phyloP scores from a whole-genome alignment of 129 eudicot species.

The Flaveria brownii region DNA sequence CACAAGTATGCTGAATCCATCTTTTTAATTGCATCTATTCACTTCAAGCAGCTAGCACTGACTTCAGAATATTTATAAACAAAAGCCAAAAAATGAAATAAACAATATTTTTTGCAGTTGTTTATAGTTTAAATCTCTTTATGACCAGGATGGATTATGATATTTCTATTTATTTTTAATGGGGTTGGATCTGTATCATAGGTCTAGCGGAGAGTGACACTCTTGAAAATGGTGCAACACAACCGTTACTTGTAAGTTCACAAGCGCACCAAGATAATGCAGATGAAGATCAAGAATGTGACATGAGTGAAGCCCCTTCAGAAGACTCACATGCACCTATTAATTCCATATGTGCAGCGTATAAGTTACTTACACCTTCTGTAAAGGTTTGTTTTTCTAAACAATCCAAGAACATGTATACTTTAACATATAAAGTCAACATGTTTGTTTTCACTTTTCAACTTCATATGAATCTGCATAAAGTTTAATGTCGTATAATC shows the following conservation, averaged over 20 bases:
- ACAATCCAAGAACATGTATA: not conserved
- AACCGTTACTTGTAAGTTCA: conserved; percentile 61
- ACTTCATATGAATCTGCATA: not conserved
- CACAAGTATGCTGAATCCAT: conserved; percentile 44
- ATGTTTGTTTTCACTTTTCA: not conserved
- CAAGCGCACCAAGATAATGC: conserved; percentile 53
- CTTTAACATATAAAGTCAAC: not conserved
- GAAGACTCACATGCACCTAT: conserved; percentile 73
- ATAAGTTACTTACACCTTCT: conserved; percentile 85
- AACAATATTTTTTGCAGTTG: not conserved
- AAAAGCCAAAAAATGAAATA: not conserved
- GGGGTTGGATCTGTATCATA: conserved; percentile 30
- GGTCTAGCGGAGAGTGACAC: conserved; percentile 50
- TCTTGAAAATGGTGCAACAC: conserved; percentile 75
- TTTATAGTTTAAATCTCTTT: not conserved
- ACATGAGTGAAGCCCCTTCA: conserved; percentile 72
- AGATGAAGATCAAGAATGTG: conserved; percentile 61
- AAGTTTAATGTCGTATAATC: not conserved
- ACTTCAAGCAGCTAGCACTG: too few species aligned
- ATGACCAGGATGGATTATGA: not conserved
- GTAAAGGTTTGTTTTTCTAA: conserved; percentile 61
- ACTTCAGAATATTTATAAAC: not conserved
- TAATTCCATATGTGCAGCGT: conserved; percentile 69
- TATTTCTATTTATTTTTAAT: not conserved
- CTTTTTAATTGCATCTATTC: not conserved